Evolutionary conservation across 306 rosid genomes (phyloP), one percentile per base, ranked within the genome.

Genomic region (Acacia confusa): DNA sequence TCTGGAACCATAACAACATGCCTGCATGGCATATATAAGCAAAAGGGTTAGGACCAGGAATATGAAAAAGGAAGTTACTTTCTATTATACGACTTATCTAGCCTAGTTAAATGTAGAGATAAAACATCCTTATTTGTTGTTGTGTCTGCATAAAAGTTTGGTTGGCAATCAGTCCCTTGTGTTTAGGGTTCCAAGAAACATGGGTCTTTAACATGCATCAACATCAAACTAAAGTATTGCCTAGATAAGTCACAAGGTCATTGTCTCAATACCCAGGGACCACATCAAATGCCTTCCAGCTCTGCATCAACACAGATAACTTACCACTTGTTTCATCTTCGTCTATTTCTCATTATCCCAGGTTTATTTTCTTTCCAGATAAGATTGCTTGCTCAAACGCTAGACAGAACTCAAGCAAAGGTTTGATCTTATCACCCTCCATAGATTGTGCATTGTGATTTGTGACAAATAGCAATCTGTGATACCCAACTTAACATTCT

Each of bases 1-100:
- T 95, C 98, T 30, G 99, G 98, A 76, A 95, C 94, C 99, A 95
- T 93, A 44, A 92, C 87, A 60, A 74, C 97, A 41, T 53, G 88
- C 99, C 99, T 93, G 90, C 67, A 85, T 36, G 40, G 19, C 53
- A 77, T 44, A 8, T 7, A 25, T 68, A 57, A 86, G 32, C 50
- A 55, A 34, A 72, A 41, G 19, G 32, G 50, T 71, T 70, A 81
- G 70, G 40, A 78, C 47, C 27, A 34, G 52, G 81, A 61, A 36
- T 30, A 63, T 14, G 69, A 14, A 27, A 60, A 25, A 27, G 10
- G 40, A 1, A 63, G 36, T 27, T 28, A 13, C 10, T 14, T 14
- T 63, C 69, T 30, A 15, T 63, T 15, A 45, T 61, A 27, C 36
- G 48, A 60, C 34, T 74, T 40, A 75, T 64, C 78, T 22, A 24